Conservation (phyloP, 2,329 filamentous ascomycete species). For the Xylariaceae sp. region DNA sequence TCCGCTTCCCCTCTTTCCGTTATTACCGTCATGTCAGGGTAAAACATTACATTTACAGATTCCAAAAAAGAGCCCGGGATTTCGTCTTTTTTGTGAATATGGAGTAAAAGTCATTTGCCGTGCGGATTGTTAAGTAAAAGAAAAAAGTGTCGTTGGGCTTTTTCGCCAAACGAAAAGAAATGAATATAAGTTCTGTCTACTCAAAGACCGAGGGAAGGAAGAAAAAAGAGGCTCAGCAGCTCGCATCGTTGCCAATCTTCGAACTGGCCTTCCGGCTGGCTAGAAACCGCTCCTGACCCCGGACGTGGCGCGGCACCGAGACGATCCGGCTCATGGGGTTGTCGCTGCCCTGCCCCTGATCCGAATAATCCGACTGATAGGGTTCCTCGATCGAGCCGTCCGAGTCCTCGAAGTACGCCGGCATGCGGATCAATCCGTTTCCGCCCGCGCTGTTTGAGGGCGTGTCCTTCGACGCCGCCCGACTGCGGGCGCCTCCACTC, state of each 20-base stretch:
- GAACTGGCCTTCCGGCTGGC: not conserved
- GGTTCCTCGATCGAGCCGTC: constrained; percentile 11
- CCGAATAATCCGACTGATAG: constrained; percentile 19
- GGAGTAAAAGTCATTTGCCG: no score
- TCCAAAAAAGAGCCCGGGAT: no score
- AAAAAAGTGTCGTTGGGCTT: no score
- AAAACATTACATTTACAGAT: not conserved
- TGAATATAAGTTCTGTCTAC: no score
- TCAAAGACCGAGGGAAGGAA: no score
- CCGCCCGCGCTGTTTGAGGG: not conserved
- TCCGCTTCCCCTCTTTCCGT: not conserved
- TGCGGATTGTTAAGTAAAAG: no score
- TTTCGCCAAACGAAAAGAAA: no score
- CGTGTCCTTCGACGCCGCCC: not conserved
- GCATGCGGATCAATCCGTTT: constrained; percentile 17
- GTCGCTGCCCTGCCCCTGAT: constrained; percentile 27
- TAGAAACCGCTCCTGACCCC: constrained; percentile 5
- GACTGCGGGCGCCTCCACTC: not conserved
- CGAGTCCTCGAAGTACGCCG: constrained; percentile 21
- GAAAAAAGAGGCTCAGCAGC: not conserved
- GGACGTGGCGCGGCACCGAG: constrained; percentile 8
- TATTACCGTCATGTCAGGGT: not conserved
- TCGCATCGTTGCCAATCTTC: constrained; percentile 8
- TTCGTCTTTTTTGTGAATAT: no score
- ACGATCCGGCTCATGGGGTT: constrained; percentile 22